A percentile compares a stretch with the other conserved stretches of the same genome.
These are phyloP conservation scores for Neohortaea acidophila DNA, from an alignment of 495 filamentous ascomycete species.

Conservation along the genomic window DNA sequence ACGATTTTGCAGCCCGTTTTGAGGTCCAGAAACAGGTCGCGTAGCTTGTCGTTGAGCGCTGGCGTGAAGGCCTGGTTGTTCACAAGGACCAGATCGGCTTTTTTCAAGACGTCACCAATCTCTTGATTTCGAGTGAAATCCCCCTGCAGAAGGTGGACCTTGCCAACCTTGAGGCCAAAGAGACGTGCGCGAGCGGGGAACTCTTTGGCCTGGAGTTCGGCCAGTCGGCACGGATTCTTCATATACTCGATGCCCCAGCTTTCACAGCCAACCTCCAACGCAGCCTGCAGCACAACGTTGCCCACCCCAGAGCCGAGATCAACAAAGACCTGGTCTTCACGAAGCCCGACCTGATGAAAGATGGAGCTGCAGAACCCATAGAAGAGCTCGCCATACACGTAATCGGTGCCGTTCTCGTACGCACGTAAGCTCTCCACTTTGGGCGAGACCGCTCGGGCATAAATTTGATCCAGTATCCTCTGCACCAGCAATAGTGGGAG, in stretches of 20 bases:
- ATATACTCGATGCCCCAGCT: slow-evolving; percentile 96
- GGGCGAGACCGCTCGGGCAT: slow-evolving; percentile 82
- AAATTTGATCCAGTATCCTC: slow-evolving; percentile 74
- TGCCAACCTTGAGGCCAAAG: slow-evolving; percentile 72
- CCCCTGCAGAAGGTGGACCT: slow-evolving; percentile 64
- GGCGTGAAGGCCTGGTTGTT: slow-evolving; percentile 94
- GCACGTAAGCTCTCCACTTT: slow-evolving; percentile 63
- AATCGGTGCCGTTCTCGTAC: slow-evolving; percentile 75
- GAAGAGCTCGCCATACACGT: slow-evolving; percentile 86
- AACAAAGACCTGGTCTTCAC: slow-evolving; percentile 69
- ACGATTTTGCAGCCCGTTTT: slow-evolving; percentile 84
- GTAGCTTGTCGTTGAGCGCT: slow-evolving; percentile 67
- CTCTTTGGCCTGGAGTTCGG: slow-evolving; percentile 34
- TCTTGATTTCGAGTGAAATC: slow-evolving; percentile 65
- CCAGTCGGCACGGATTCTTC: slow-evolving; percentile 27
- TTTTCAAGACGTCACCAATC: slow-evolving; percentile 56
- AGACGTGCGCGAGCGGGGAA: slow-evolving; percentile 70
- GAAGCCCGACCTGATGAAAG: slow-evolving; percentile 62
- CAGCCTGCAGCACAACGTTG: slow-evolving; percentile 88
- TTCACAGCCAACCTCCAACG: slow-evolving; percentile 82
- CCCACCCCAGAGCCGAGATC: slow-evolving; percentile 91
- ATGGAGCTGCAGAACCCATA: slow-evolving; percentile 68
- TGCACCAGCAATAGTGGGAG: slow-evolving; percentile 57
- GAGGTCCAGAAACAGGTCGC: slow-evolving; percentile 83
- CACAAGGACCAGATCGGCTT: slow-evolving; percentile 82